phyloP scores from a whole-genome alignment of 1,139 yeast genomes.

The Kodamaea arcana region DNA sequence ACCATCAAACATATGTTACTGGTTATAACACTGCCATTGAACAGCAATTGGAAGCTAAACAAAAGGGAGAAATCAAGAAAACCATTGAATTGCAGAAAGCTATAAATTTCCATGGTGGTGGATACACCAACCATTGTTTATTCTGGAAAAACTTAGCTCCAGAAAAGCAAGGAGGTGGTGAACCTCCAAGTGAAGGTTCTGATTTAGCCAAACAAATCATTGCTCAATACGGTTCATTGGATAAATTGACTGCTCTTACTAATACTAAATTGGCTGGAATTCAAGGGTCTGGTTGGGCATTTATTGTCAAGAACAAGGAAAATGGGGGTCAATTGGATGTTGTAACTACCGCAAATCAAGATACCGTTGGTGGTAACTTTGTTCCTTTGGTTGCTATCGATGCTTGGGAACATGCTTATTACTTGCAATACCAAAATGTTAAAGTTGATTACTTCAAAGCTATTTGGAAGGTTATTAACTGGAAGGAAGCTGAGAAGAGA shows the following conservation, averaged over 20 bases:
- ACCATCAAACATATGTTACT: slow-evolving; percentile 91
- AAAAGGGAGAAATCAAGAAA: slow-evolving; percentile 60
- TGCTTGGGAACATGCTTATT: slow-evolving; percentile 99
- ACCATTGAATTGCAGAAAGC: slow-evolving; percentile 71
- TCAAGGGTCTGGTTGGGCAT: slow-evolving; percentile 99
- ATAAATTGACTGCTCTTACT: slow-evolving; percentile 62
- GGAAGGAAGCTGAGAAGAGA: slow-evolving; percentile 88
- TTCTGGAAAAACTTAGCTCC: slow-evolving; percentile 95
- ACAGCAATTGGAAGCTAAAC: slow-evolving; percentile 68
- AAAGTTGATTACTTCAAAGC: slow-evolving; percentile 95
- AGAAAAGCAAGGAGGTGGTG: slow-evolving; percentile 77
- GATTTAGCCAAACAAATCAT: slow-evolving; percentile 60
- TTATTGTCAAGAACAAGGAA: slow-evolving; percentile 81
- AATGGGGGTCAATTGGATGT: slow-evolving; percentile 76
- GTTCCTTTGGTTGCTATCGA: slow-evolving; percentile 89
- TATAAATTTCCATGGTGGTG: slow-evolving; percentile 95
- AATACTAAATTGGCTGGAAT: slow-evolving; percentile 84
- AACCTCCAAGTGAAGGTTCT: slow-evolving; percentile 58
- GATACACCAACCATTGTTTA: slow-evolving; percentile 79
- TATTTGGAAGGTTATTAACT: slow-evolving; percentile 94
- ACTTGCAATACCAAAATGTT: slow-evolving; percentile 91
- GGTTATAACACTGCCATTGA: slow-evolving; percentile 83
- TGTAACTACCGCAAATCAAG: slow-evolving; percentile 87
- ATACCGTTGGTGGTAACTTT: slow-evolving; percentile 71
- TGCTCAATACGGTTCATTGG: slow-evolving; percentile 73